Conservation (phyloP, 2,329 filamentous ascomycete species). For the Bipolaris victoriae region DNA sequence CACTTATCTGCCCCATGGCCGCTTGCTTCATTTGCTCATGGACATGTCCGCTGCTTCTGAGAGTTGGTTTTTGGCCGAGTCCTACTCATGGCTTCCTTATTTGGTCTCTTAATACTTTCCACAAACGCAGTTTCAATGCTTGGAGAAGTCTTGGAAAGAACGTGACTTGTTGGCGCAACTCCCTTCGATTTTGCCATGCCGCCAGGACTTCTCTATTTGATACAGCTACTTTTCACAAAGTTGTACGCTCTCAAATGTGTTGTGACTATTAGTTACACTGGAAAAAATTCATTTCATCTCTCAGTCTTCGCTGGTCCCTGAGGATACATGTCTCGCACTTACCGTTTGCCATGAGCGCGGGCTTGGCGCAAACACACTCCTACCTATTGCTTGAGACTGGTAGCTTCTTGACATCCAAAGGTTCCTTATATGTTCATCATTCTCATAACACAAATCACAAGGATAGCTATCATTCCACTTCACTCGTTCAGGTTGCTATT, state of each 20-base stretch:
- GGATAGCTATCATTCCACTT: background rate
- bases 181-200: background rate
- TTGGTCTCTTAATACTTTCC: background rate
- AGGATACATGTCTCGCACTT: background rate
- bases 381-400: constrained; percentile 1
- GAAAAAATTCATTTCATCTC: background rate
- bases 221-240: background rate
- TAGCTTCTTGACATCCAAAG: background rate
- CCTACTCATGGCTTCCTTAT: background rate
- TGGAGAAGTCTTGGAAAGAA: background rate
- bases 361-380: constrained; percentile 25
- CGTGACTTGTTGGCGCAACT: background rate
- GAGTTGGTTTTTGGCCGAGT: background rate
- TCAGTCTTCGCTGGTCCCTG: background rate
- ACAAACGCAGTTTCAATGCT: too few species aligned
- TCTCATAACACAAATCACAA: too few species aligned
- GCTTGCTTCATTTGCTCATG: background rate
- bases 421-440: background rate
- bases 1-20: background rate
- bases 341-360: background rate
- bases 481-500: background rate
- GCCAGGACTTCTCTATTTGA: background rate
- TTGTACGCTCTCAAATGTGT: background rate
- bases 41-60: background rate
- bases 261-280: background rate